Conservation (phyloP, 2,329 filamentous ascomycete species). For the Arthrinium phaeospermum region DNA sequence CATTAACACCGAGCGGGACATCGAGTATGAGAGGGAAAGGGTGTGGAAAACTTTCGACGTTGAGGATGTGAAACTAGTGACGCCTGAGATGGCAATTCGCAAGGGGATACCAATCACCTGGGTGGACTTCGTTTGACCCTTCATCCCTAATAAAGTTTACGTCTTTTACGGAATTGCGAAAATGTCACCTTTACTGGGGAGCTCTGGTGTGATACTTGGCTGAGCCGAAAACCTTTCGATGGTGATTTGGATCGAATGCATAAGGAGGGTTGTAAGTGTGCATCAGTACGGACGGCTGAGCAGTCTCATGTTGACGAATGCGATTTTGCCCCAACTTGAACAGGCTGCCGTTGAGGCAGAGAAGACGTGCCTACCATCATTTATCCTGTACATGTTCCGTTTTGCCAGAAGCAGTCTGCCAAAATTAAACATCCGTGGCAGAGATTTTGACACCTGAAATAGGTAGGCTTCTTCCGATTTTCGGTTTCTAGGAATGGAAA, state of each 20-base stretch:
- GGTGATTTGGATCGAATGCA: no score
- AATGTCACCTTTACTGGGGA: background rate
- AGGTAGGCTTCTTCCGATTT: background rate
- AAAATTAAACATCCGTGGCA: background rate
- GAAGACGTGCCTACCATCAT: background rate
- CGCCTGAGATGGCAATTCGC: background rate
- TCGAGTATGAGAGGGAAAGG: background rate
- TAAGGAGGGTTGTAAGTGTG: background rate
- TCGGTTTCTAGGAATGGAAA: background rate
- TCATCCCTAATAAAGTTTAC: background rate
- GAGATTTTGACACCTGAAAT: background rate
- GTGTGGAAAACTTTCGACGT: background rate
- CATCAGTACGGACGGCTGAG: background rate
- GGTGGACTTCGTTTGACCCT: background rate
- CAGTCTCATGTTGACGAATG: background rate
- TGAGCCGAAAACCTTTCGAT: background rate
- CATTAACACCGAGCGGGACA: background rate
- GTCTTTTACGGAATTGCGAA: no score
- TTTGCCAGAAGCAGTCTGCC: background rate
- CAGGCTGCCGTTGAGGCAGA: background rate
- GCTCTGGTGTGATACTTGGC: background rate
- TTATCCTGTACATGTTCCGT: background rate
- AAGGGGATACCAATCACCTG: background rate
- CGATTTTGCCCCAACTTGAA: background rate
- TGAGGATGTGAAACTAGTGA: background rate